Percentiles rank a stretch among this genome's conserved stretches.
phyloP scores from a whole-genome alignment of 805 yeast genomes.

The Candida rishiriensis region DNA sequence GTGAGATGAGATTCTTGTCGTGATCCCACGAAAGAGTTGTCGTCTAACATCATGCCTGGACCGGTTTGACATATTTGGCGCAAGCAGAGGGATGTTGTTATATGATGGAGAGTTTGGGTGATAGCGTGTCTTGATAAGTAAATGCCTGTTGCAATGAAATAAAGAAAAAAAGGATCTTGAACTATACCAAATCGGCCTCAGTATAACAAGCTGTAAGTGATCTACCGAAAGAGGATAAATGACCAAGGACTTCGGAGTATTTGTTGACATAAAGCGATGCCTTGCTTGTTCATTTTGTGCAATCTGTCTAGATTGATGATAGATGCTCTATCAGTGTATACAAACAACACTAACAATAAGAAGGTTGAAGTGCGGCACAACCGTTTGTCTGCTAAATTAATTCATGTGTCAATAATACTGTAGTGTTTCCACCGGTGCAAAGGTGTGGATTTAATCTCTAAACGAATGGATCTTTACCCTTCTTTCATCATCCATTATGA shows the following conservation, averaged over 20 bases:
- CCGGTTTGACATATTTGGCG: constrained; percentile 17
- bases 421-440: too few relatives aligned
- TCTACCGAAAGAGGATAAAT: neutral
- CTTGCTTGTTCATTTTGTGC: too few relatives aligned
- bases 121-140: neutral
- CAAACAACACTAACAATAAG: too few relatives aligned
- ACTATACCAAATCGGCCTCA: neutral
- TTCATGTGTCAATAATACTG: too few relatives aligned
- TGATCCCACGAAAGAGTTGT: constrained; percentile 32
- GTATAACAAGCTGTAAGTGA: neutral
- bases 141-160: neutral
- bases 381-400: too few relatives aligned
- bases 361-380: too few relatives aligned
- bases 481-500: too few relatives aligned
- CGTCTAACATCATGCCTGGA: constrained; percentile 29
- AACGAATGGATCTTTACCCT: too few relatives aligned
- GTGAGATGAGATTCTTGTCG: constrained; percentile 26
- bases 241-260: neutral
- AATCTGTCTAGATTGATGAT: too few relatives aligned
- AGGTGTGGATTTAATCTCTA: too few relatives aligned
- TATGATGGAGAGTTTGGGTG: neutral
- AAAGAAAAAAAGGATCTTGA: neutral
- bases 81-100: neutral
- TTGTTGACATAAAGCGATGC: too few relatives aligned
- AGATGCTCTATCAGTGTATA: too few relatives aligned